A percentile compares a stretch with the other conserved stretches of the same genome.
phyloP scores from a whole-genome alignment of 306 rosid species.

The Argentina anserina region DNA sequence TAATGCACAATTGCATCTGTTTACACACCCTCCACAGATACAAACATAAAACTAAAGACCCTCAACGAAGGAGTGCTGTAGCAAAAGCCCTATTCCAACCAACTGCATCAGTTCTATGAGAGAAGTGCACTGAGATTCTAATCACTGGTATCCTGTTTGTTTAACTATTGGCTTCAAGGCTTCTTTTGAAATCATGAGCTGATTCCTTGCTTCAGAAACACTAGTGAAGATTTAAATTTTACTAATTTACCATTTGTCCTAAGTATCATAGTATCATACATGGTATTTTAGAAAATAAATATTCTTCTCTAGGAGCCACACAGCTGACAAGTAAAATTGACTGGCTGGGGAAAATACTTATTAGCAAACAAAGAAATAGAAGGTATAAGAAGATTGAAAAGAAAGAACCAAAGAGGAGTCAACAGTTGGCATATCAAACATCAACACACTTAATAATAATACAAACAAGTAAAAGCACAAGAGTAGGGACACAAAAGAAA shows the following conservation, averaged over 20 bases:
- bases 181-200: not conserved
- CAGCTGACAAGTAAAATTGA: not conserved
- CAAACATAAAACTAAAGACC: not conserved
- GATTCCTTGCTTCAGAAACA: not conserved
- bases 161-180: not conserved
- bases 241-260: not conserved
- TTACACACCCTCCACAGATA: not conserved
- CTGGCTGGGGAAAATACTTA: not conserved
- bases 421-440: not conserved
- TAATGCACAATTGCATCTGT: not conserved
- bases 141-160: not conserved
- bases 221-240: not conserved
- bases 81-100: not conserved
- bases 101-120: not conserved
- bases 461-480: not conserved
- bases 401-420: not conserved
- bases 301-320: not conserved
- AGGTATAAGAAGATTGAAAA: not conserved
- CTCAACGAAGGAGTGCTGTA: not conserved
- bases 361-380: not conserved
- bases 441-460: not conserved
- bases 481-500: not conserved
- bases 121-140: not conserved
- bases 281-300: not conserved
- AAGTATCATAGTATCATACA: not conserved